Evolutionary conservation across 306 rosid species (phyloP), one percentile per base, ranked within the genome.

Genomic region (Phaseolus lunatus): DNA sequence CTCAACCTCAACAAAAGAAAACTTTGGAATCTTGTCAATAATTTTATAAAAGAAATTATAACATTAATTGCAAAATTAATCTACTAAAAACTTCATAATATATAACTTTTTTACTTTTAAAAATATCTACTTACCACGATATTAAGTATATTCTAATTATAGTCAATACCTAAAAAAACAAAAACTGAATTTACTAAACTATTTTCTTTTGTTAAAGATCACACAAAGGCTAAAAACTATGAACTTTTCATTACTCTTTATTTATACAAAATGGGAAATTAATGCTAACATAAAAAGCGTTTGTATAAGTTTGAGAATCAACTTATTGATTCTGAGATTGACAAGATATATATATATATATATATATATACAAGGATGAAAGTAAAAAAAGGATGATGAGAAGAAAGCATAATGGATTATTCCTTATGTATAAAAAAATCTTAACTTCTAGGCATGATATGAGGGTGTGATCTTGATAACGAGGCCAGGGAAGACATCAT

Each of bases 401-500:
- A 66, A 77, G 15, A 26, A 50, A 73, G 41, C 35, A 24, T 13
- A 22, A 54, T 54, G 8, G 62, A 22, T 22, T 19, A 7, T 11
- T 54, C 31, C 61, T 22, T 53, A 2, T n/a, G n/a, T n/a, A 56
- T 24, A 54, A 22, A 19, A 54, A 22, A 1, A 31, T 1, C 19
- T 12, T 5, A 53, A 53, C 5, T 22, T 39, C 24, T 39, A 23
- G 43, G 41, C 49, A 67, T 56, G 57, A 52, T 12, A 7, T 15
- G 56, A n/a, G n/a, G n/a, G n/a, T n/a, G n/a, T n/a, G n/a, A n/a
- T n/a, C n/a, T n/a, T n/a, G 29, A 82, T 70, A 54, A 82, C 79
- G 8, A 82, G 79, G 65, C 85, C 85, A 63, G 82, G 82, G 71
- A 70, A 82, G 29, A 82, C 85, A 77, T 82, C 85, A 64, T 82